Percentiles rank a stretch among this genome's conserved stretches.
These are phyloP conservation scores for Vigna mungo DNA, from an alignment of 306 rosid genomes.

Conservation along the genomic window DNA sequence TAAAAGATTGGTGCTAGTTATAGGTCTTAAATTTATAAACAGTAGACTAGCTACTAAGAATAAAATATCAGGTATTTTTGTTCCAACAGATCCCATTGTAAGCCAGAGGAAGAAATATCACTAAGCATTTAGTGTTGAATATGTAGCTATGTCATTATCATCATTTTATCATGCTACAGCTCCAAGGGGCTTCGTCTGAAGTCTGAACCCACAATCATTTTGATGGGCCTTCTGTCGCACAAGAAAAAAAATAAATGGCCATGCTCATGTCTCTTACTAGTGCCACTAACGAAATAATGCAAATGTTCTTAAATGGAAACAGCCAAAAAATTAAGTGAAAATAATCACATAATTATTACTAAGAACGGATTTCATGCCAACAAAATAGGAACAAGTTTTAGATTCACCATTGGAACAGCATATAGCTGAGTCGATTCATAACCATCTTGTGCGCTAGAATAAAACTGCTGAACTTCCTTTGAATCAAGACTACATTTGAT, in stretches of 20 bases:
- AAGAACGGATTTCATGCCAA: conserved; percentile 35
- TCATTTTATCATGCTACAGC: conserved; percentile 17
- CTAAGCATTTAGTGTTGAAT: neutral
- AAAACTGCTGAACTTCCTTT: conserved; percentile 69
- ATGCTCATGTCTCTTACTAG: conserved; percentile 9
- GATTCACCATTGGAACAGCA: conserved; percentile 77
- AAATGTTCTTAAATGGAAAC: conserved; percentile 20
- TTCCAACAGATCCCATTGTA: neutral
- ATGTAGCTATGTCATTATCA: conserved; percentile 5
- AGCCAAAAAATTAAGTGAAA: neutral
- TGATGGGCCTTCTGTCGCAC: conserved; percentile 2
- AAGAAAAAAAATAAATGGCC: neutral
- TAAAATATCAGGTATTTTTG: neutral
- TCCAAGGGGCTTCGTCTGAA: neutral
- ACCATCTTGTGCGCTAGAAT: conserved; percentile 84
- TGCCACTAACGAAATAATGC: conserved; percentile 17
- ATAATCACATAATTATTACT: conserved; percentile 11
- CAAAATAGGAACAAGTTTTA: conserved; percentile 15
- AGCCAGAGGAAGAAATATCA: neutral
- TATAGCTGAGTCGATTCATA: conserved; percentile 90
- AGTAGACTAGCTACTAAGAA: neutral
- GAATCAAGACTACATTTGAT: conserved; percentile 82
- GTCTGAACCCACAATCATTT: conserved; percentile 21
- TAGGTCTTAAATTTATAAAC: conserved; percentile 13
- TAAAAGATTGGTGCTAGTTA: neutral